A percentile compares a stretch with the other conserved stretches of the same genome.
Evolutionary conservation across 441 rosid species (phyloP).

Genomic region (Eutrema salsugineum): DNA sequence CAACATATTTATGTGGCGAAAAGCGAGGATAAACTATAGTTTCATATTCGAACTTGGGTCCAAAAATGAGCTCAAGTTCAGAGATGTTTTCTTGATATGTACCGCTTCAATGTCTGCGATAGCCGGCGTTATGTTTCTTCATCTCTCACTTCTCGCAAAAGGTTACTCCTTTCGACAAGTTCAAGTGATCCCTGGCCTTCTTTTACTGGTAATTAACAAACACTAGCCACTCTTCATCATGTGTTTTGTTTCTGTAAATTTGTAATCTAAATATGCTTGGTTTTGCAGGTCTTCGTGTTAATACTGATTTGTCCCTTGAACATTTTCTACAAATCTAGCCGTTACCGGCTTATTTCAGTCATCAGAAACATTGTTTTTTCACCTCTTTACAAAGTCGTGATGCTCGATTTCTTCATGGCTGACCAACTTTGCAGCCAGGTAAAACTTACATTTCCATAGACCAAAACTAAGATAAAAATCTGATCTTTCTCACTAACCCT

Average conservation of each 20-base stretch:
- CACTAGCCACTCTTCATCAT: background rate
- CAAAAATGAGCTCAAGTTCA: conserved; percentile 78
- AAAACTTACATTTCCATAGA: background rate
- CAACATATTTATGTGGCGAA: conserved; percentile 94
- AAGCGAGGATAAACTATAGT: conserved; percentile 83
- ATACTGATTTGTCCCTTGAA: conserved; percentile 79
- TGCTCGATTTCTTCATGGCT: conserved; percentile 99
- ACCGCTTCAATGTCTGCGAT: conserved; percentile 75
- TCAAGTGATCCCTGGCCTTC: conserved; percentile 86
- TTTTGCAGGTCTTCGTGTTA: conserved; percentile 51
- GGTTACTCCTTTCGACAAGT: conserved; percentile 66
- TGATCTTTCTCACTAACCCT: background rate
- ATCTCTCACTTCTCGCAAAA: conserved; percentile 66
- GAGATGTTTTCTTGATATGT: conserved; percentile 90
- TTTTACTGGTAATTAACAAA: conserved; percentile 54
- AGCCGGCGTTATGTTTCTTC: conserved; percentile 75
- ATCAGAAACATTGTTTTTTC: conserved; percentile 78
- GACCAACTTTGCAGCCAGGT: conserved; percentile 99
- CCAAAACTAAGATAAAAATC: background rate
- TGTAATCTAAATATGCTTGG: background rate
- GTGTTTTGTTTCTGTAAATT: background rate
- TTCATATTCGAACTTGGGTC: conserved; percentile 88
- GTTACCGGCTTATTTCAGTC: conserved; percentile 62
- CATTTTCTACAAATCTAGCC: conserved; percentile 70
- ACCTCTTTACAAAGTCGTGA: conserved; percentile 94